Base-by-base conservation (phyloP, 352 stramenopile genomes). In the Phytopythium aichiense region DNA sequence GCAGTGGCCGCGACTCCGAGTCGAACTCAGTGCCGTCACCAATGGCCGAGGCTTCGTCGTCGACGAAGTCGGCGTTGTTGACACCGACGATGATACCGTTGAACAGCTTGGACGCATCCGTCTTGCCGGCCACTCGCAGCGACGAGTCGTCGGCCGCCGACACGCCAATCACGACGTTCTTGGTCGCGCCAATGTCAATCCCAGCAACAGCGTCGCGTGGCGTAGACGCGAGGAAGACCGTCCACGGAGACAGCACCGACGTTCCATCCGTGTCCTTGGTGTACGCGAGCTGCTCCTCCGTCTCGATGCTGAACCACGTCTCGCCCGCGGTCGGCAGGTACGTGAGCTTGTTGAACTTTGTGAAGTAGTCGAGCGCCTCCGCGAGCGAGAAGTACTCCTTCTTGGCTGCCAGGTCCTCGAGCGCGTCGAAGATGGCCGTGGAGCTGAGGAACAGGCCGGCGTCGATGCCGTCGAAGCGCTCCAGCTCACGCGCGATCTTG, bases 281-380 rank as follows among this genome's bases (percentile, higher is more conserved):
- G 58, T 85, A 89, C 18, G 80, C 84, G 48, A 91, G 67, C 60
- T 92, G 84, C 69, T 91, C 81, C 67, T 91, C 74, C 8, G 84
- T 91, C 71, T 92, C 84, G 61, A 92, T 90, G 60, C 84, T 90
- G 48, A 92, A 90, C 84, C 84, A 92, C 38, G 82, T 90, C 53
- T 89, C 79, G 50, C 84, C 84, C 18, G 77, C 73, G 0, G 84
- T 92, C 30, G 79, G 64, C 30, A 87, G 64, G 52, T 87, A 91
- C 46, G 75, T 77, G 51, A 92, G 65, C 13, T 80, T 81, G 61
- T 87, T 84, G 58, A 72, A 75, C 61, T 67, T 77, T n/a, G 78
- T 85, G 58, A 92, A 88, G 51, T 74, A 87, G 60, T 81, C 74
- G 16, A 92, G 74, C 37, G 84, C 84, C 56, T 92, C 81, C 28